Conservation (phyloP, 164 flowering plant species). For the Protea cynaroides region DNA sequence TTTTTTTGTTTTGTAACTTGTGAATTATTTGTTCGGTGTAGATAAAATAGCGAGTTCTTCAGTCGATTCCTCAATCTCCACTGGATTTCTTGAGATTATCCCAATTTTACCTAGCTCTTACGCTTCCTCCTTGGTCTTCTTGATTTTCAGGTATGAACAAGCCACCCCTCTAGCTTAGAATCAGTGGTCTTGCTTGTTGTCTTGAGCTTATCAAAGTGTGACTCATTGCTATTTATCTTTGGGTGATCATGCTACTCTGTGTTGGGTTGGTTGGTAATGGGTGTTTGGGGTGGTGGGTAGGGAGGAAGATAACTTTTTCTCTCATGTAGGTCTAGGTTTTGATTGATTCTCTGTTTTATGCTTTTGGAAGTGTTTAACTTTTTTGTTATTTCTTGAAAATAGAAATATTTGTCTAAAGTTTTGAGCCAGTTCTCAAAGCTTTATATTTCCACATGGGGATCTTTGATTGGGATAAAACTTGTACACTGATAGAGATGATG, state of each 20-base stretch:
- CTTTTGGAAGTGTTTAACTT: neutral
- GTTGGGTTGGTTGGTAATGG: neutral
- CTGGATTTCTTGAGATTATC: slow-evolving; percentile 8
- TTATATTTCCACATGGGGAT: too few relatives aligned
- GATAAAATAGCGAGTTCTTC: too few relatives aligned
- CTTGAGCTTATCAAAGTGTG: neutral
- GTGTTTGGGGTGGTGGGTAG: slow-evolving; percentile 5
- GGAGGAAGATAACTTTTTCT: neutral
- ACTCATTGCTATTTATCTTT: slow-evolving; percentile 3
- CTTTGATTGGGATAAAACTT: too few relatives aligned
- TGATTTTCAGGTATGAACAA: slow-evolving; percentile 13
- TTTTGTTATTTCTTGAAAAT: too few relatives aligned
- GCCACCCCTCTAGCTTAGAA: slow-evolving; percentile 2
- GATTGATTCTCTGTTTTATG: slow-evolving; percentile 10
- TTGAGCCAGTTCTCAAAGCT: too few relatives aligned
- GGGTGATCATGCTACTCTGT: slow-evolving; percentile 6
- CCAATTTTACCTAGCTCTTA: slow-evolving; percentile 15
- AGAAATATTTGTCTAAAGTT: too few relatives aligned
- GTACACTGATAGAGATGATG: too few relatives aligned
- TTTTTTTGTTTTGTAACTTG: too few relatives aligned
- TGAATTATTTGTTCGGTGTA: too few relatives aligned
- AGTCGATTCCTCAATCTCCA: neutral
- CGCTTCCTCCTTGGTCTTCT: slow-evolving; percentile 11
- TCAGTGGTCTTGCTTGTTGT: neutral
- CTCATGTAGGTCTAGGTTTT: slow-evolving; percentile 9